These are phyloP conservation scores for Pistacia integerrima DNA, from an alignment of 345 rosid species.

Conservation along the genomic window DNA sequence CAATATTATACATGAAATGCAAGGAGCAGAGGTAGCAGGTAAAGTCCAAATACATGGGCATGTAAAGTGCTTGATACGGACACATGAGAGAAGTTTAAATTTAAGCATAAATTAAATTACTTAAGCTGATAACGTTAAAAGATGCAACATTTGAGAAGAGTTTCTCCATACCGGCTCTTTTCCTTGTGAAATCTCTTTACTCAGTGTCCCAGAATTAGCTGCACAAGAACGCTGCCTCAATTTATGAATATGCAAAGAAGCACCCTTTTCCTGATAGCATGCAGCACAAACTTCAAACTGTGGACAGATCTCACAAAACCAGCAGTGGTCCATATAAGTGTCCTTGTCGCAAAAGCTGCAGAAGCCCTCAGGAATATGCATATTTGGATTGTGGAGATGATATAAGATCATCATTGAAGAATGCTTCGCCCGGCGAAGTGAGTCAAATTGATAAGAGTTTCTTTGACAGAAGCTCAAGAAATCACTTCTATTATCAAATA, in stretches of 20 bases:
- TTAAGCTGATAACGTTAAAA: too few relatives aligned
- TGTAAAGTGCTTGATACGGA: background rate
- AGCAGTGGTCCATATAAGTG: slow-evolving; percentile 25
- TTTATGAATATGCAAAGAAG: slow-evolving; percentile 30
- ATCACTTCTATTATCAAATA: slow-evolving; percentile 56
- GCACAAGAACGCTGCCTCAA: slow-evolving; percentile 22
- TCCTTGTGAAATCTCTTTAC: background rate
- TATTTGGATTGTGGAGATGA: slow-evolving; percentile 41
- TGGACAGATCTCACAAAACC: slow-evolving; percentile 40
- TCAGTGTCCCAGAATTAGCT: slow-evolving; percentile 4
- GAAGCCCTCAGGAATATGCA: slow-evolving; percentile 5
- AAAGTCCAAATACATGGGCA: too few relatives aligned
- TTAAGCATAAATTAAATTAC: too few relatives aligned
- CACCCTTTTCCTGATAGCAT: slow-evolving; percentile 34
- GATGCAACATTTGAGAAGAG: too few relatives aligned
- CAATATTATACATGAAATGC: background rate
- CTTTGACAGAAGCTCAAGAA: slow-evolving; percentile 58
- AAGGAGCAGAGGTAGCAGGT: background rate
- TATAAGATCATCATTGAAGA: slow-evolving; percentile 81
- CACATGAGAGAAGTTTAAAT: background rate
- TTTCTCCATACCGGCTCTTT: too few relatives aligned
- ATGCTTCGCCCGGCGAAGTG: slow-evolving; percentile 70
- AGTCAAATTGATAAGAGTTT: slow-evolving; percentile 58
- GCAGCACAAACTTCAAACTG: slow-evolving; percentile 36
- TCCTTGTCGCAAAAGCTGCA: slow-evolving; percentile 50